Conservation (phyloP, 192 early-diverging fungal species). For the Linnemannia exigua region DNA sequence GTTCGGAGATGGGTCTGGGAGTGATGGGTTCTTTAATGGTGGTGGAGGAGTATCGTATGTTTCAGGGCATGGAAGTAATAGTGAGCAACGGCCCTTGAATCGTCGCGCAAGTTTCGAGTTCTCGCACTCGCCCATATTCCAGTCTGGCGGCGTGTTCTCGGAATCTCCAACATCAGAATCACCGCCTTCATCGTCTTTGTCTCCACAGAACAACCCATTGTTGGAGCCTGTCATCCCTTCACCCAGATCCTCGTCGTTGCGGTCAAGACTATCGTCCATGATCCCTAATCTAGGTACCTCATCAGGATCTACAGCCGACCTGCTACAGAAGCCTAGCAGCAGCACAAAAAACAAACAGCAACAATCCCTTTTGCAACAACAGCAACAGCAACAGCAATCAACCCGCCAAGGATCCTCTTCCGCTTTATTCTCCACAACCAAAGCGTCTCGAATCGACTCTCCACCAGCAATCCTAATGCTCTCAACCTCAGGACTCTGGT, state of each 20-base stretch:
- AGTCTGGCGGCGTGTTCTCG: neutral
- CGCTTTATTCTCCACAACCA: neutral
- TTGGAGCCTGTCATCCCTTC: slow-evolving; percentile 19
- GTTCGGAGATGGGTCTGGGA: neutral
- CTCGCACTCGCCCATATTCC: neutral
- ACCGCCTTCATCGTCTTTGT: neutral
- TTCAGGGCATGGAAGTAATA: neutral
- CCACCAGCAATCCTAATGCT: slow-evolving; percentile 33
- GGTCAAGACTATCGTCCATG: neutral
- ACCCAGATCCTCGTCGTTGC: slow-evolving; percentile 23
- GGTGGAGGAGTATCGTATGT: neutral
- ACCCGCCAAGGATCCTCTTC: neutral
- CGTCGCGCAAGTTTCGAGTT: slow-evolving; percentile 20
- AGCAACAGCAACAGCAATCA: neutral
- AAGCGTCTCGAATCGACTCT: neutral
- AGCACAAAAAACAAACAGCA: neutral
- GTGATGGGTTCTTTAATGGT: neutral
- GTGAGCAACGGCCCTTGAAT: neutral
- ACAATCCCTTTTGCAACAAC: neutral
- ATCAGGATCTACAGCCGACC: neutral
- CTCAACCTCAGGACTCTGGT: slow-evolving; percentile 28
- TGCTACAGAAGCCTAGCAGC: neutral
- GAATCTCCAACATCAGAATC: neutral
- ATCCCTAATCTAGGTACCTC: neutral
- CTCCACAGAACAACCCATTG: neutral